These are phyloP conservation scores for Anthoceros angustus DNA, from an alignment of 225 moss, liverwort and hornwort species.

Conservation along the genomic window DNA sequence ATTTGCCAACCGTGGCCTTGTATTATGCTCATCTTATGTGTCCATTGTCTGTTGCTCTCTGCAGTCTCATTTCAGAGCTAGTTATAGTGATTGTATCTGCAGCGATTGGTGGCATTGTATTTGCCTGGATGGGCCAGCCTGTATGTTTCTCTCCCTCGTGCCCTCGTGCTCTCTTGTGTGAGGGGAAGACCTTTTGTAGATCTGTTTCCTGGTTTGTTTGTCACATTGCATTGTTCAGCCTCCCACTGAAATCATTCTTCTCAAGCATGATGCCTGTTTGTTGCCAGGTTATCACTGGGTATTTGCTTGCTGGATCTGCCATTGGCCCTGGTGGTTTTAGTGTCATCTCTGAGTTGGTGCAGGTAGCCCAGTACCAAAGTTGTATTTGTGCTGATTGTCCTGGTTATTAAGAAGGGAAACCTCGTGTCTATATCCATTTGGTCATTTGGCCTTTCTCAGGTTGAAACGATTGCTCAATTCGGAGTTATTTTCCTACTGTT, in stretches of 20 bases:
- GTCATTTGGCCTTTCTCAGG: constrained; percentile 17
- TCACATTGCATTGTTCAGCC: not conserved
- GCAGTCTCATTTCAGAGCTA: constrained; percentile 84
- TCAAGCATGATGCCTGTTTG: not conserved
- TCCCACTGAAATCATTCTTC: not conserved
- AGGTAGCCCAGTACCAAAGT: constrained; percentile 18
- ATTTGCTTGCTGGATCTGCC: constrained; percentile 88
- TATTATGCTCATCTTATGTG: not conserved
- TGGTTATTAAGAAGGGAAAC: not conserved
- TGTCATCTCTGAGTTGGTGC: constrained; percentile 88
- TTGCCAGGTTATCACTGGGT: constrained; percentile 79
- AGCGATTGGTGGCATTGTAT: constrained; percentile 85
- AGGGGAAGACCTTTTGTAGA: not conserved
- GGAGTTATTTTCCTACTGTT: constrained; percentile 96
- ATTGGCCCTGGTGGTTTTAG: constrained; percentile 98
- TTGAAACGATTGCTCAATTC: constrained; percentile 93
- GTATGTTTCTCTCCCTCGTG: constrained; percentile 23
- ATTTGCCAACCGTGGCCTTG: not conserved
- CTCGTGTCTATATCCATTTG: not conserved
- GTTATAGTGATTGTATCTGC: constrained; percentile 96
- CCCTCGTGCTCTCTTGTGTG: not conserved
- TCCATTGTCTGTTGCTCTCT: constrained; percentile 2
- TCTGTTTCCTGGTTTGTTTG: not conserved
- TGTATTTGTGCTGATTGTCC: not conserved
- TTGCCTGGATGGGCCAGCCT: constrained; percentile 88